Base-by-base conservation (phyloP, 2,329 filamentous ascomycete species). In the Sclerotinia nivalis region DNA sequence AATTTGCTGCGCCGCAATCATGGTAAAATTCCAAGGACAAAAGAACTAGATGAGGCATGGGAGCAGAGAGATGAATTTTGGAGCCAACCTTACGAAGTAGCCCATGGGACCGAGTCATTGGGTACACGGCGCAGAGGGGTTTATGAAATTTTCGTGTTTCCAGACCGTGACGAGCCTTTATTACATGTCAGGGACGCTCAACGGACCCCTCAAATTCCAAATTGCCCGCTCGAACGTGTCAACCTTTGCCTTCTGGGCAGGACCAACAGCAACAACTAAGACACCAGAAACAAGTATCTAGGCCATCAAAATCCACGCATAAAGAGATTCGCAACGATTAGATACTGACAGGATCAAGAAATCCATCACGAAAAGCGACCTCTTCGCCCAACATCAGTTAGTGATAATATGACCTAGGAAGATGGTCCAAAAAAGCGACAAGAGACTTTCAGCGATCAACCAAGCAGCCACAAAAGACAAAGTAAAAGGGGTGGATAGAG, bases 31-130 rank as follows among this genome's bases (percentile, higher is more conserved):
- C 49, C 28, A 34, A 25, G 59, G 12, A 49, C 43, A 34, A 31
- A n/a, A 15, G 43, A 61, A n/a, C 28, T 61, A 6, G 28, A 49
- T 12, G 59, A 47, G 28, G 43, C 59, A n/a, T 61, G 59, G 59
- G 28, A 49, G 10, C 43, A 12, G 9, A 61, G 43, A 22, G 9
- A 34, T 13, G 1, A 15, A 3, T 13, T 34, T 4, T 62, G 43
- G 43, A 22, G 22, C 59, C 59, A 62, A 28, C 43, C 59, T 49
- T 49, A 20, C 20, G 31, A 58, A 34, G 22, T 2, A n/a, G 5
- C 8, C 18, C 31, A 13, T 15, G 20, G 34, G 28, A 10, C 0
- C 7, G 43, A n/a, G 28, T 20, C 28, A 10, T 13, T 13, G 31
- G 8, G 2, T 15, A n/a, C 28, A 49, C 10, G 13, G 2, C 2